Evolutionary conservation across 495 filamentous ascomycete genomes (phyloP).

Genomic region (Entonaema liquescens): DNA sequence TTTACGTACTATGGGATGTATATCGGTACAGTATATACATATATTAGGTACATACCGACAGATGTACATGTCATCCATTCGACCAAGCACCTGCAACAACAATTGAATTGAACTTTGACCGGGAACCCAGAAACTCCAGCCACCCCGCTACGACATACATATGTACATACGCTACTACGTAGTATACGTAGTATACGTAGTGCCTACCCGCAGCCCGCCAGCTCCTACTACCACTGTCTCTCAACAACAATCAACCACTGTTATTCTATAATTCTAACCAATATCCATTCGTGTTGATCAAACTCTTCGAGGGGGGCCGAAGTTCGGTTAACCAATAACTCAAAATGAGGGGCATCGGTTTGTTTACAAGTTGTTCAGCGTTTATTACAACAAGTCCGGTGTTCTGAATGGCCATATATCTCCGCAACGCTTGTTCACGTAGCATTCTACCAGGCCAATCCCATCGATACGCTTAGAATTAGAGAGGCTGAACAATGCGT

Average conservation of each 20-base stretch:
- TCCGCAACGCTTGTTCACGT: constrained; percentile 28
- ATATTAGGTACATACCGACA: constrained; percentile 3
- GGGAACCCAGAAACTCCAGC: constrained; percentile 4
- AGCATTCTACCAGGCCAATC: constrained; percentile 35
- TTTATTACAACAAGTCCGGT: constrained; percentile 26
- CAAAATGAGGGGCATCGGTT: constrained; percentile 19
- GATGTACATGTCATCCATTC: not conserved
- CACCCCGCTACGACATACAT: constrained; percentile 10
- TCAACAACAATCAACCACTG: constrained; percentile 1
- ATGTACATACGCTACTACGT: not conserved
- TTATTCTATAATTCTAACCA: constrained; percentile 26
- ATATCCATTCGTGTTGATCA: constrained; percentile 41
- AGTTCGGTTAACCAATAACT: constrained; percentile 38
- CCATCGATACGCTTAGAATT: constrained; percentile 18
- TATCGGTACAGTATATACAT: not conserved
- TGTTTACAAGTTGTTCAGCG: constrained; percentile 43
- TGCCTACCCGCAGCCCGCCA: not conserved
- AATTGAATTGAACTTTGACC: not conserved
- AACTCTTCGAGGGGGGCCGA: constrained; percentile 15
- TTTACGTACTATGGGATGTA: not conserved
- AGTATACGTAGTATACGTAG: constrained; percentile 7
- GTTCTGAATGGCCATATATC: constrained; percentile 39
- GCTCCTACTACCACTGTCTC: not conserved
- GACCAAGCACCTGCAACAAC: no score
- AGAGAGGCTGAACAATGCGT: constrained; percentile 36